These are phyloP conservation scores for Neurospora cerealis DNA, from an alignment of 495 filamentous ascomycete genomes.

Conservation along the genomic window DNA sequence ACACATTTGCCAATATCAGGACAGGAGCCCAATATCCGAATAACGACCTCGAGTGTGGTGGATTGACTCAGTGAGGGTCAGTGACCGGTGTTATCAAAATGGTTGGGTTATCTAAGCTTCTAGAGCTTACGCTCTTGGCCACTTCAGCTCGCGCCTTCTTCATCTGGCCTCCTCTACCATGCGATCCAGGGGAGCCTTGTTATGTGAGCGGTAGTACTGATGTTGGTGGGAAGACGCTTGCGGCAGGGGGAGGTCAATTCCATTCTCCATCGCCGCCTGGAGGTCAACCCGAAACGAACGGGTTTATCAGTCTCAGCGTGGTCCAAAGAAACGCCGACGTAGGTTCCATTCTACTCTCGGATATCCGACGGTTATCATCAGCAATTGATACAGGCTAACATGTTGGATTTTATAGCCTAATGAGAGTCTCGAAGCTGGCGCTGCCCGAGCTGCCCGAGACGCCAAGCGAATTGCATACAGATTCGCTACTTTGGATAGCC, in stretches of 20 bases:
- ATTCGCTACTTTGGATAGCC: constrained; percentile 4
- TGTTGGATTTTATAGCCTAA: background rate
- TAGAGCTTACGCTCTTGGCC: constrained; percentile 35
- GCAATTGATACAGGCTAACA: constrained; percentile 6
- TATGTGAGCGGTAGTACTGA: background rate
- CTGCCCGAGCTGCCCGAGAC: constrained; percentile 8
- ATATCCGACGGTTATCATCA: background rate
- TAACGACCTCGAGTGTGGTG: background rate
- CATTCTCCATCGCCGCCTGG: background rate
- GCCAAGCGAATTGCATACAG: constrained; percentile 13
- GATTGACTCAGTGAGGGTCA: background rate
- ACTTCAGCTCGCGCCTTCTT: constrained; percentile 28
- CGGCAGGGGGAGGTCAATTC: constrained; percentile 1
- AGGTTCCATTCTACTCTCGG: background rate
- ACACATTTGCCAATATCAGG: background rate
- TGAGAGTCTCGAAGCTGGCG: constrained; percentile 1
- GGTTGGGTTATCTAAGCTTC: constrained; percentile 20
- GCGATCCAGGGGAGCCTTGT: constrained; percentile 12
- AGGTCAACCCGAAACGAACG: background rate
- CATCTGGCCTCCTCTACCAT: constrained; percentile 17
- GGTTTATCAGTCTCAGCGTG: constrained; percentile 8
- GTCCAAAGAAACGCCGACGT: constrained; percentile 9
- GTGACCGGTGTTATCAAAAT: constrained; percentile 22
- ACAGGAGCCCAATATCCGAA: background rate
- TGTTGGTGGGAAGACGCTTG: background rate